These are phyloP conservation scores for Aspergillus nidulans DNA, from an alignment of 495 filamentous ascomycete species.

Conservation along the genomic window DNA sequence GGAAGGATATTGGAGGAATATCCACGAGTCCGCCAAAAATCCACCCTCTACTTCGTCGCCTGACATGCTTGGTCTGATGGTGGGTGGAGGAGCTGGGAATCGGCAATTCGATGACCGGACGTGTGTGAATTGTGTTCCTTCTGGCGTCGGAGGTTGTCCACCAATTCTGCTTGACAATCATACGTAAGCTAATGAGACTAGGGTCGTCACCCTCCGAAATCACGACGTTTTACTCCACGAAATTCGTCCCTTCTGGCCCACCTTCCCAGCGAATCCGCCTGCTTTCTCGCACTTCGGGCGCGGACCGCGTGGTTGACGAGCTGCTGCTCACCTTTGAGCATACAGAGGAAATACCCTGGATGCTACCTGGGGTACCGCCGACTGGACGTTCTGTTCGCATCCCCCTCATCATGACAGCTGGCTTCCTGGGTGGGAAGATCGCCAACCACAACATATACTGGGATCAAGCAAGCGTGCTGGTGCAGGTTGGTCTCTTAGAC, in stretches of 20 bases:
- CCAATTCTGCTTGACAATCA: neutral
- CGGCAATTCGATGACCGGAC: constrained; percentile 7
- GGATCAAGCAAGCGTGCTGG: constrained; percentile 78
- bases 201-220: constrained; percentile 33
- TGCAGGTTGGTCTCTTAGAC: constrained; percentile 72
- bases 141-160: constrained; percentile 40
- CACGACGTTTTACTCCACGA: constrained; percentile 60
- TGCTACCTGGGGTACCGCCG: constrained; percentile 68
- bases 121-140: constrained; percentile 28
- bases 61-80: neutral
- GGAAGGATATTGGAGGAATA: constrained; percentile 48
- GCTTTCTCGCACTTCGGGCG: constrained; percentile 62
- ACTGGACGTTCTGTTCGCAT: constrained; percentile 63
- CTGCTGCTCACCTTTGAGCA: constrained; percentile 61
- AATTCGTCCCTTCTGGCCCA: constrained; percentile 69
- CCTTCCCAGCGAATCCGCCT: constrained; percentile 60
- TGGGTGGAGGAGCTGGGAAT: constrained; percentile 10
- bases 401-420: constrained; percentile 65
- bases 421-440: constrained; percentile 66
- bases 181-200: constrained; percentile 2
- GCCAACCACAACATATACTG: constrained; percentile 77
- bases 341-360: constrained; percentile 67
- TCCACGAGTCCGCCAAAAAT: constrained; percentile 6
- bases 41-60: neutral
- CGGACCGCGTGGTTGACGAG: constrained; percentile 57